Base-by-base conservation (phyloP, 495 filamentous ascomycete species). In the Daldinia childiae region DNA sequence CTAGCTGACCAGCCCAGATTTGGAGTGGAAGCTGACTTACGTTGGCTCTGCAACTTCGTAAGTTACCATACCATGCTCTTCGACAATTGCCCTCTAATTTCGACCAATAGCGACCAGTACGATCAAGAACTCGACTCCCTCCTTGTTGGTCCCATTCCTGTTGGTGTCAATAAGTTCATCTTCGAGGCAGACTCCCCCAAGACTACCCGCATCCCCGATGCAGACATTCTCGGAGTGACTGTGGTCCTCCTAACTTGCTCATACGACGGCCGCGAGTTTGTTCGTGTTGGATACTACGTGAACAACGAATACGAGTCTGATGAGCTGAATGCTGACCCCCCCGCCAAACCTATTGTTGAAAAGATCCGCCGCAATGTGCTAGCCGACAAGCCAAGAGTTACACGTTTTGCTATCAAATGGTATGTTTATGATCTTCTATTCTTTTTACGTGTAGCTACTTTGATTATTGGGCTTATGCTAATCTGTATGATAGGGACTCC, bases 351-450 rank as follows among this genome's bases (percentile, higher is more conserved):
- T 32, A 87, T 94, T 73, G 90, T 97, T 62, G 96, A 98, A 76
- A 91, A 92, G 74, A 93, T 99, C 63, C 87, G 91, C 65, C 88
- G 95, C 61, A 97, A 95, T 73, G 91, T 99, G 29, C 87, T 99
- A 30, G 94, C 95, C 1, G 94, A 98, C 82, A 99, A 99, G 88
- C 95, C 95, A 3, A 87, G 95, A 77, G 95, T 99, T 19, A 99
- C 95, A 36, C 87, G 95, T 59, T 99, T 99, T 74, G 93, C 94
- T n/a, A 99, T 99, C 82, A 98, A 98, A 82, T 99, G 95, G 95
- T 97, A 87, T 60, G 86, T 75, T 29, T 29, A 52, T 30, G 24
- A 21, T 34, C 32, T 34, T 34, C 32, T 32, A 32, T 1, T 32
- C 29, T 32, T 32, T 32, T 32, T 0, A 34, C 12, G 32, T n/a